Evolutionary conservation across 345 rosid genomes (phyloP).

Genomic region (Arabidopsis suecica): DNA sequence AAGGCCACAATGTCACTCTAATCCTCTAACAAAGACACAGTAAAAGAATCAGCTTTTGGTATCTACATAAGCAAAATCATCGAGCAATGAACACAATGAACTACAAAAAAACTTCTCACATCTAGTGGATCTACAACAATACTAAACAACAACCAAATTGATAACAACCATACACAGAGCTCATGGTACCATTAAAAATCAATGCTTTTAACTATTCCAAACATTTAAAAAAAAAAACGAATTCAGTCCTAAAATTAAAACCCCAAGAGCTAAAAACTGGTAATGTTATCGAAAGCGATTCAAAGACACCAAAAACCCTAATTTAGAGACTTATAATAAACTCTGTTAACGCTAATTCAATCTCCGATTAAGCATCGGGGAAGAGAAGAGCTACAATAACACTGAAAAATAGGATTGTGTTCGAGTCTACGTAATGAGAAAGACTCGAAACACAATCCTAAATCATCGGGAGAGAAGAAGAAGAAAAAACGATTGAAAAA

Average conservation of each 20-base stretch:
- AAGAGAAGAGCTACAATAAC: slow-evolving; percentile 6
- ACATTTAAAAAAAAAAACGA: background rate
- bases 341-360: slow-evolving; percentile 6
- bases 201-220: background rate
- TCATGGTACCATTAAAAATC: slow-evolving; percentile 6
- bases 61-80: background rate
- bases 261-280: slow-evolving; percentile 13
- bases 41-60: background rate
- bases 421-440: slow-evolving; percentile 14
- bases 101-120: background rate
- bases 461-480: background rate
- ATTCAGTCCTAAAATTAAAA: slow-evolving; percentile 25
- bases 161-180: slow-evolving; percentile 10
- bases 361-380: slow-evolving; percentile 6
- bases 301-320: slow-evolving; percentile 39
- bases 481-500: background rate
- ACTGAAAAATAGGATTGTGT: slow-evolving; percentile 19
- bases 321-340: background rate
- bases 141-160: slow-evolving; percentile 1
- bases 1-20: slow-evolving; percentile 34
- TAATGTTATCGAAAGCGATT: background rate
- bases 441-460: slow-evolving; percentile 18
- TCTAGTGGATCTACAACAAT: slow-evolving; percentile 16
- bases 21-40: slow-evolving; percentile 23
- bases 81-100: background rate